Percentiles rank a stretch among this genome's conserved stretches.
phyloP scores from a whole-genome alignment of 305 asterid genomes.

The Fraxinus floribunda region DNA sequence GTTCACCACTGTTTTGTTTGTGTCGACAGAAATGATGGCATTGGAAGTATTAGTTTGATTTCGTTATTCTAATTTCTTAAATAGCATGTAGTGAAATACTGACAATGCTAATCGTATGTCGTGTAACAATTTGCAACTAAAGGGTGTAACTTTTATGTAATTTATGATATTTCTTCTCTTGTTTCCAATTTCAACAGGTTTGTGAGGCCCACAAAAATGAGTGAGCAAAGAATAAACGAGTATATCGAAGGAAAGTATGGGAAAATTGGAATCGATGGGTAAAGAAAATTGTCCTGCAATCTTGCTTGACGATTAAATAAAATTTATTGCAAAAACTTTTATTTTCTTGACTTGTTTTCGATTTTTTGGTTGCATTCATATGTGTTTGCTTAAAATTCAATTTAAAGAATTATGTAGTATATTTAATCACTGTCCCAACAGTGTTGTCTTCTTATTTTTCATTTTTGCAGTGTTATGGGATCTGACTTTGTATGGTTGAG shows the following conservation, averaged over 20 bases:
- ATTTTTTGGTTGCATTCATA: background rate
- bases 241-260: conserved; percentile 93
- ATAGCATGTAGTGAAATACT: background rate
- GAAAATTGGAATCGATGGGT: conserved; percentile 84
- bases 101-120: background rate
- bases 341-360: background rate
- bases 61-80: background rate
- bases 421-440: background rate
- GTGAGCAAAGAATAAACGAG: conserved; percentile 58
- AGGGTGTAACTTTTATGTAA: background rate
- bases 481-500: background rate
- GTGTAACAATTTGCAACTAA: background rate
- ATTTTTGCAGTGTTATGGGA: background rate
- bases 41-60: background rate
- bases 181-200: conserved; percentile 51
- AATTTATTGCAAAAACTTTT: background rate
- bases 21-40: background rate
- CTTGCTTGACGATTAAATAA: background rate
- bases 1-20: background rate
- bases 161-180: background rate
- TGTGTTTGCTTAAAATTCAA: background rate
- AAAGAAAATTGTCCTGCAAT: conserved; percentile 6
- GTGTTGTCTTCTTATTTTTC: background rate
- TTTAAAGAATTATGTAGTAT: background rate
- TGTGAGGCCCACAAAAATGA: conserved; percentile 90